A percentile compares a stretch with the other conserved stretches of the same genome.
These are phyloP conservation scores for Aspergillus ibericus DNA, from an alignment of 2,329 filamentous ascomycete species.

Conservation along the genomic window DNA sequence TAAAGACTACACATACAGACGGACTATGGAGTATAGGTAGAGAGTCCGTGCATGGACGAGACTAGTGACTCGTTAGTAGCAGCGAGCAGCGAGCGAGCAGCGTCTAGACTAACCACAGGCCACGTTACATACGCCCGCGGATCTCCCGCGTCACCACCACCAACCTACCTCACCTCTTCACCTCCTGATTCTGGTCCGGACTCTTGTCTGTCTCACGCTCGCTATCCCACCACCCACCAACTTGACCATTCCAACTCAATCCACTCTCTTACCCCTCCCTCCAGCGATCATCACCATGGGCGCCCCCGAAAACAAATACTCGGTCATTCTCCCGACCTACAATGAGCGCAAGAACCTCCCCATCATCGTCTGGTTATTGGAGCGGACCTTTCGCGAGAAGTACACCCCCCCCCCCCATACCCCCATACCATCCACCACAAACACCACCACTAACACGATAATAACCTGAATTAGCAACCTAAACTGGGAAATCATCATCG, in stretches of 20 bases:
- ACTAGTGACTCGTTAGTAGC: too few species aligned
- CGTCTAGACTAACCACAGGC: slow-evolving; percentile 14
- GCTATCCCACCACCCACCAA: not conserved
- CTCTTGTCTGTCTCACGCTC: not conserved
- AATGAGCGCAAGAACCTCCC: slow-evolving; percentile 97
- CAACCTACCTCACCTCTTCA: not conserved
- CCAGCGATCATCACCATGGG: slow-evolving; percentile 31
- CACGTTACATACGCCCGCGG: slow-evolving; percentile 14
- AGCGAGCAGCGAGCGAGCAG: too few species aligned
- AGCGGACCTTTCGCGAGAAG: slow-evolving; percentile 87
- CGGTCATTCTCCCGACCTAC: slow-evolving; percentile 95
- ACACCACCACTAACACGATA: not conserved
- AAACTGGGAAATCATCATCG: slow-evolving; percentile 96
- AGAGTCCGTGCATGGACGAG: not conserved
- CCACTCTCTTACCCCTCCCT: not conserved
- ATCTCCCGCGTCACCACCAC: slow-evolving; percentile 8
- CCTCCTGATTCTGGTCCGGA: not conserved
- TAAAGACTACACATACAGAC: too few species aligned
- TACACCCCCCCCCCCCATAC: slow-evolving; percentile 46
- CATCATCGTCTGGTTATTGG: slow-evolving; percentile 90
- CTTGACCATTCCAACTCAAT: not conserved
- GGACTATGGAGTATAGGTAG: too few species aligned
- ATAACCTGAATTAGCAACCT: slow-evolving; percentile 63
- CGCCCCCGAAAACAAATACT: slow-evolving; percentile 73
- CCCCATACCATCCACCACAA: not conserved